A percentile compares a stretch with the other conserved stretches of the same genome.
These are phyloP conservation scores for Podospora bellae-mahoneyi DNA, from an alignment of 495 filamentous ascomycete genomes.

Conservation along the genomic window DNA sequence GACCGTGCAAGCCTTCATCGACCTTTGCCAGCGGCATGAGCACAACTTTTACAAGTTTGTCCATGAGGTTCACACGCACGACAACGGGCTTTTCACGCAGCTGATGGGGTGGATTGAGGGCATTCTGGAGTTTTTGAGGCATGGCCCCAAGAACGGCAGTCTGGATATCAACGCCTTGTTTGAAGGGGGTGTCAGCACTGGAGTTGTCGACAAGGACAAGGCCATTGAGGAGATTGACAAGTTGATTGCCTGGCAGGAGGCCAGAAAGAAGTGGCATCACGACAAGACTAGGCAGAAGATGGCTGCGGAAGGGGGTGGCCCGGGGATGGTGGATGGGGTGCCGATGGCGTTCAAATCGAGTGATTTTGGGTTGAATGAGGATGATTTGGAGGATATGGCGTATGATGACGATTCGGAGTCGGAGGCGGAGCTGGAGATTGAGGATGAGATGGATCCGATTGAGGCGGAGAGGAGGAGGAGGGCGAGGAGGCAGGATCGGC, in stretches of 20 bases:
- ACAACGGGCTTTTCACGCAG: conserved; percentile 92
- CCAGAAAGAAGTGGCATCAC: conserved; percentile 92
- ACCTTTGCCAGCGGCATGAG: conserved; percentile 91
- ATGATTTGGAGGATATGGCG: conserved; percentile 79
- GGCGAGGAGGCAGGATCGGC: conserved; percentile 67
- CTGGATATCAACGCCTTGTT: conserved; percentile 94
- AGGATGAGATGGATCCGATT: conserved; percentile 80
- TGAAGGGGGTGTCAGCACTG: conserved; percentile 66
- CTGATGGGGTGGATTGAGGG: conserved; percentile 96
- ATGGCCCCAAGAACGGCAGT: conserved; percentile 72
- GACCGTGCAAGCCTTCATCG: conserved; percentile 98
- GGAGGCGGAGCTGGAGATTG: conserved; percentile 67
- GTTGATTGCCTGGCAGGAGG: conserved; percentile 90
- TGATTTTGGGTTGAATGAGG: conserved; percentile 87
- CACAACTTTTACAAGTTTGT: conserved; percentile 98
- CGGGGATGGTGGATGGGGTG: conserved; percentile 44
- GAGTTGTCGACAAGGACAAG: conserved; percentile 62
- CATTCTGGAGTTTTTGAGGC: conserved; percentile 89
- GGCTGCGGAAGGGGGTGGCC: conserved; percentile 67
- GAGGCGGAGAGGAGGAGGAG: conserved; percentile 76
- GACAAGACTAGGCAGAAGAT: conserved; percentile 98
- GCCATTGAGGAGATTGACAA: conserved; percentile 78
- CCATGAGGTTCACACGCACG: conserved; percentile 96
- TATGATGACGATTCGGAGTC: conserved; percentile 70
- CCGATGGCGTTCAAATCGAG: conserved; percentile 58